Base-by-base conservation (phyloP, 306 rosid genomes). In the Malus orientalis region DNA sequence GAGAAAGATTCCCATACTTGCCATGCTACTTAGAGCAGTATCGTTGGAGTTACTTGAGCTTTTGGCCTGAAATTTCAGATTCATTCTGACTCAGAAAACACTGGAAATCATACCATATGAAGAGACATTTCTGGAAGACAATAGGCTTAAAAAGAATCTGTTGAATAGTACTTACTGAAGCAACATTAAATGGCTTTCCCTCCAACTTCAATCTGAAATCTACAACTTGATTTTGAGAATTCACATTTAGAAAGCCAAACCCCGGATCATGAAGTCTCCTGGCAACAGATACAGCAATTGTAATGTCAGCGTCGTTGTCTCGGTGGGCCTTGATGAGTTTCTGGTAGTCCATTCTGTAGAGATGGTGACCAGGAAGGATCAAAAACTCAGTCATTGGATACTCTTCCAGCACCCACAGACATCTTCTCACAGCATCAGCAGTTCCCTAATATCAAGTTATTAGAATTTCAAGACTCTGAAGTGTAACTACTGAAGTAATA, bases 351-450 rank as follows among this genome's bases (percentile, higher is more conserved):
- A 84, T 84, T 61, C 68, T 74, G 68, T 78, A 84, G 51, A 84
- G 83, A 78, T 84, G 83, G 75, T 84, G 74, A 62, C 85, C 83
- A 54, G 88, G 85, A 78, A 81, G 88, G 51, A 84, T 47, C 76
- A 81, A 60, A 78, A 78, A 84, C 70, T 81, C 88, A 32, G 73
- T 58, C 71, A 78, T 71, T 5, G 76, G 74, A 44, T 67, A 19
- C 65, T 84, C 78, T 55, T 81, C 78, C 55, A 81, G 66, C 25
- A 84, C n/a, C 88, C 88, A 78, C 59, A 84, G 25, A 68, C 85
- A 81, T 78, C 78, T 78, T 81, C 88, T 81, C 10, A 84, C 67
- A 20, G 88, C 85, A 81, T 84, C 88, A 2, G 88, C 88, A 60
- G 53, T 65, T 70, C 88, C 88, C 85, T 84, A 42, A 47, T 49